Conservation (phyloP, 139 green algal genomes). For the Chlamydomonas applanata region DNA sequence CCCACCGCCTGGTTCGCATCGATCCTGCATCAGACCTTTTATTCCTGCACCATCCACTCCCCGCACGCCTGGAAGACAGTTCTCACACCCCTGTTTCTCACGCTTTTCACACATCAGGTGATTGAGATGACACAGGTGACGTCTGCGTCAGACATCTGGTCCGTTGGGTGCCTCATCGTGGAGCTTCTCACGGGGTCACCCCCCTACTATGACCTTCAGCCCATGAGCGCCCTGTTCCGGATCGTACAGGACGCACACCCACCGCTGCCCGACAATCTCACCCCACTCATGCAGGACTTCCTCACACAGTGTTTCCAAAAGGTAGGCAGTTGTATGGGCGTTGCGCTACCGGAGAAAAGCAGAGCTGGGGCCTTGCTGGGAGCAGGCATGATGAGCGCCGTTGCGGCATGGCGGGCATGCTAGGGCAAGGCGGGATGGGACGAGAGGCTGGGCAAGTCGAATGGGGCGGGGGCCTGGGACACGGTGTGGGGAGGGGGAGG, state of each 20-base stretch:
- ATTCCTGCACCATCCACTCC: no score
- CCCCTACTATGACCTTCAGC: constrained; percentile 94
- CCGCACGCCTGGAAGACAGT: background rate
- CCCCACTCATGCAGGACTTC: constrained; percentile 79
- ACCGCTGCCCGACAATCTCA: constrained; percentile 78
- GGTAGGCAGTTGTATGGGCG: no score
- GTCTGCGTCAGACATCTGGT: constrained; percentile 92
- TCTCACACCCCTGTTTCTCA: background rate
- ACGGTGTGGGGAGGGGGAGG: no score
- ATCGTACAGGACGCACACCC: constrained; percentile 91
- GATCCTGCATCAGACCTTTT: background rate
- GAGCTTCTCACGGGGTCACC: constrained; percentile 93
- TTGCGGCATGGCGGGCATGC: no score
- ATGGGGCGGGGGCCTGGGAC: no score
- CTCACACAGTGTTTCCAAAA: constrained; percentile 92
- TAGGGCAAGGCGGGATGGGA: no score
- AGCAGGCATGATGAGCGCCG: no score
- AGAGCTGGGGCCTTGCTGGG: no score
- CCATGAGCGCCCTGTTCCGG: constrained; percentile 90
- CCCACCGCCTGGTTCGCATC: background rate
- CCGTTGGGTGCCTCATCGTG: constrained; percentile 90
- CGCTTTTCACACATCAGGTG: constrained; percentile 46
- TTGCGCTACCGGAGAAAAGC: no score
- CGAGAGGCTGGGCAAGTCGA: no score
- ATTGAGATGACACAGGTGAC: constrained; percentile 93